Evolutionary conservation across 306 rosid genomes (phyloP), one percentile per base, ranked within the genome.

Genomic region (Malus sieversii): DNA sequence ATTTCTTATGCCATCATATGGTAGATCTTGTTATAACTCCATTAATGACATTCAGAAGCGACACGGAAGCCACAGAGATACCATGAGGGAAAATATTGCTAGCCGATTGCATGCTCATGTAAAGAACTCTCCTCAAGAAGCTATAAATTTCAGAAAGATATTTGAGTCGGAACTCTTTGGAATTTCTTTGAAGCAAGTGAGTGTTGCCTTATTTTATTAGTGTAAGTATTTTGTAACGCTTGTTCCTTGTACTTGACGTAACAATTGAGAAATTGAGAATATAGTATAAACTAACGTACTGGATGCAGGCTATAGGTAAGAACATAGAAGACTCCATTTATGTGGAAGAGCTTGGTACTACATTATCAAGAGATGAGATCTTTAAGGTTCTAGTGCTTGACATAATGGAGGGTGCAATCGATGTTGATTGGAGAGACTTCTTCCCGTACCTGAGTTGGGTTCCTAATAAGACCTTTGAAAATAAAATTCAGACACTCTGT

Each of bases 351-450:
- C 77, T 95, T 1, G 87, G 88, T 8, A 48, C 53, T 1, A 86
- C 72, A 46, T 27, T 92, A 46, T 74, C 91, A 23, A 88, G 74
- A 74, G 85, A 89, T 4, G 97, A 87, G 10, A 42, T 92, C 40
- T 87, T 89, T 32, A 82, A 77, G 75, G 78, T 81, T 80, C 88
- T 95, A 29, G 99, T 95, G 77, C 59, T 82, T 62, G 99, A 92
- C 76, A 23, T 83, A 14, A 88, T 92, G 97, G 93, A 92, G 82
- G 97, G 97, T 68, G 97, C 97, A 53, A 92, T 95, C 61, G 97
- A 95, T 70, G 93, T 95, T 81, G 99, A 95, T 68, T 95, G 99
- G 99, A 83, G 99, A 79, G 99, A 95, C 75, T 95, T 95, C 86
- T 95, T 95, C 80, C 99, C 99, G 4, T 92, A 92, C 80, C 84